These are phyloP conservation scores for Phytopythium sindhum DNA, from an alignment of 352 stramenopile genomes.

Conservation along the genomic window DNA sequence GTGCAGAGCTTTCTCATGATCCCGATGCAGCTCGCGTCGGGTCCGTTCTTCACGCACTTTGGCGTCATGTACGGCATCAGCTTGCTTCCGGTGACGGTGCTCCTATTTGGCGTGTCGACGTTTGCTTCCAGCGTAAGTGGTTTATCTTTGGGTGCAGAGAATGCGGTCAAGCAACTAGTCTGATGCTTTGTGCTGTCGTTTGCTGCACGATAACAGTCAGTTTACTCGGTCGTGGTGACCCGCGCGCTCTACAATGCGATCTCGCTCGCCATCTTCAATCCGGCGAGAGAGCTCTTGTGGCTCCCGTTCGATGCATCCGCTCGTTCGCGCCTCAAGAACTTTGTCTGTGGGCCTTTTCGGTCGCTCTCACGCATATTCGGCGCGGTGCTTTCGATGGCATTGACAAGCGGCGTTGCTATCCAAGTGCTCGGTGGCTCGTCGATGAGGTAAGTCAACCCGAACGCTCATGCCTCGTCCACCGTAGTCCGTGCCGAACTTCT, in stretches of 20 bases:
- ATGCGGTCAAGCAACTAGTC: background rate
- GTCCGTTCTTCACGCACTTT: slow-evolving; percentile 81
- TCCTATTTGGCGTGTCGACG: slow-evolving; percentile 67
- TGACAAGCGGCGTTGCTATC: slow-evolving; percentile 47
- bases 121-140: slow-evolving; percentile 49
- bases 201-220: slow-evolving; percentile 24
- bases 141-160: background rate
- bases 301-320: slow-evolving; percentile 73
- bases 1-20: slow-evolving; percentile 87
- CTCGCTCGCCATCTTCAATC: slow-evolving; percentile 81
- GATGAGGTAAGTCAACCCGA: slow-evolving; percentile 39
- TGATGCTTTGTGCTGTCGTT: background rate
- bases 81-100: slow-evolving; percentile 60
- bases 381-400: slow-evolving; percentile 62
- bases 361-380: slow-evolving; percentile 77
- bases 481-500: background rate
- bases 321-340: slow-evolving; percentile 73
- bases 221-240: slow-evolving; percentile 55
- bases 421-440: slow-evolving; percentile 43
- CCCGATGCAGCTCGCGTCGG: slow-evolving; percentile 73
- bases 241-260: slow-evolving; percentile 79
- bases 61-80: slow-evolving; percentile 85
- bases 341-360: slow-evolving; percentile 75
- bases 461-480: background rate
- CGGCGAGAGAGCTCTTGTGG: slow-evolving; percentile 82